These are phyloP conservation scores for Kuraishia borneana DNA, from an alignment of 805 yeast genomes.

Conservation along the genomic window DNA sequence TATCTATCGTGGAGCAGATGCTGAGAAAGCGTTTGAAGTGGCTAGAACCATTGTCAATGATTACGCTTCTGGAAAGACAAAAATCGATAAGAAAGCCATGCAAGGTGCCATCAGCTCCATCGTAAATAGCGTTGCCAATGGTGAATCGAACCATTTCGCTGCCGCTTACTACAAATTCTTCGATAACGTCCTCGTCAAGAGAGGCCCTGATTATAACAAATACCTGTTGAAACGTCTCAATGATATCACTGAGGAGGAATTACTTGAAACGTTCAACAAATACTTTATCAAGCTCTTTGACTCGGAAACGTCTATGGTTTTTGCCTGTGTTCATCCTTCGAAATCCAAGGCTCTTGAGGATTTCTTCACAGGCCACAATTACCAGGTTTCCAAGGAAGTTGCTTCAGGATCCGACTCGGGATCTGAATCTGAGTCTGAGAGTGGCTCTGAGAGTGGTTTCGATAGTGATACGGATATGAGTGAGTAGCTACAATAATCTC, in stretches of 20 bases:
- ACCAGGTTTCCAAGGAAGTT: constrained; percentile 46
- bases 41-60: constrained; percentile 57
- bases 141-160: constrained; percentile 50
- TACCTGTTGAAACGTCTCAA: constrained; percentile 42
- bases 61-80: constrained; percentile 38
- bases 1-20: constrained; percentile 79
- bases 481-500: not conserved
- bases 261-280: constrained; percentile 34
- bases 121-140: constrained; percentile 59
- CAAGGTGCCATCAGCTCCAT: constrained; percentile 70
- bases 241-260: constrained; percentile 40
- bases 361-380: constrained; percentile 41
- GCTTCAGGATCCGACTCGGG: constrained; percentile 18
- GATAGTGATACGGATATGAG: constrained; percentile 3
- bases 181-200: constrained; percentile 53
- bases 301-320: constrained; percentile 41
- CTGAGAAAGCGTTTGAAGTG: constrained; percentile 44
- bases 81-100: constrained; percentile 46
- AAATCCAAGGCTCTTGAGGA: constrained; percentile 37
- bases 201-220: constrained; percentile 58
- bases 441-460: constrained; percentile 8
- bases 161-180: constrained; percentile 59
- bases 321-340: constrained; percentile 65
- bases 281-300: constrained; percentile 62
- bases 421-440: constrained; percentile 13